Conservation (phyloP, 331 rosid species). For the Spiraea crenata region DNA sequence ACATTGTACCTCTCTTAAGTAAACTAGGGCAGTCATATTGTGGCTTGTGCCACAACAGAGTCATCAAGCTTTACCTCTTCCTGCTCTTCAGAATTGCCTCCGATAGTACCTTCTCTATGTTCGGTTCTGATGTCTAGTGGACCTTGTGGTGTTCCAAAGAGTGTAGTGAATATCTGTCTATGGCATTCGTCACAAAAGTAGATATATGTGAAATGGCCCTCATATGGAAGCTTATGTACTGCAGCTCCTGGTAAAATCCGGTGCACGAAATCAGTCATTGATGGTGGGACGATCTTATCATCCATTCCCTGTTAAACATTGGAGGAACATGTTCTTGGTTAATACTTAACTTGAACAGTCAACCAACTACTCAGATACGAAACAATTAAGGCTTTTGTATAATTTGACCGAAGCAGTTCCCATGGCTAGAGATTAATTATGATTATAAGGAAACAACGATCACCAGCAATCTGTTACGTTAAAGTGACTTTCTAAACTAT, state of each 20-base stretch:
- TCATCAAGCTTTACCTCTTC: slow-evolving; percentile 33
- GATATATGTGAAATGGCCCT: slow-evolving; percentile 89
- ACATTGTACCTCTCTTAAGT: slow-evolving; percentile 20
- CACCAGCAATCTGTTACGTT: slow-evolving; percentile 1
- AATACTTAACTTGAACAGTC: neutral
- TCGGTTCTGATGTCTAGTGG: slow-evolving; percentile 40
- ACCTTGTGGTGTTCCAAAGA: slow-evolving; percentile 95
- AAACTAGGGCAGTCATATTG: neutral
- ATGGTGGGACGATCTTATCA: slow-evolving; percentile 85
- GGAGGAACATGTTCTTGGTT: neutral
- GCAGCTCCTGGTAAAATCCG: slow-evolving; percentile 90
- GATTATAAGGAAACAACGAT: neutral
- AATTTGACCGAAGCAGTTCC: neutral
- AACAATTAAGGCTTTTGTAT: neutral
- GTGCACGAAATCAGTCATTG: slow-evolving; percentile 93
- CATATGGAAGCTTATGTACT: slow-evolving; percentile 94
- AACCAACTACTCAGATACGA: neutral
- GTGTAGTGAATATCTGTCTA: slow-evolving; percentile 89
- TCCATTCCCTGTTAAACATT: slow-evolving; percentile 87
- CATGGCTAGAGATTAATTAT: neutral
- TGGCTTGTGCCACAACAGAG: slow-evolving; percentile 6
- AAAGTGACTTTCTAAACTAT: neutral
- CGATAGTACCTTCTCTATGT: slow-evolving; percentile 29
- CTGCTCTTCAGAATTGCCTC: slow-evolving; percentile 35
- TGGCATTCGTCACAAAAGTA: slow-evolving; percentile 97